Evolutionary conservation across 2,329 filamentous ascomycete genomes (phyloP).

Genomic region (Aspergillus fumigatiaffinis): DNA sequence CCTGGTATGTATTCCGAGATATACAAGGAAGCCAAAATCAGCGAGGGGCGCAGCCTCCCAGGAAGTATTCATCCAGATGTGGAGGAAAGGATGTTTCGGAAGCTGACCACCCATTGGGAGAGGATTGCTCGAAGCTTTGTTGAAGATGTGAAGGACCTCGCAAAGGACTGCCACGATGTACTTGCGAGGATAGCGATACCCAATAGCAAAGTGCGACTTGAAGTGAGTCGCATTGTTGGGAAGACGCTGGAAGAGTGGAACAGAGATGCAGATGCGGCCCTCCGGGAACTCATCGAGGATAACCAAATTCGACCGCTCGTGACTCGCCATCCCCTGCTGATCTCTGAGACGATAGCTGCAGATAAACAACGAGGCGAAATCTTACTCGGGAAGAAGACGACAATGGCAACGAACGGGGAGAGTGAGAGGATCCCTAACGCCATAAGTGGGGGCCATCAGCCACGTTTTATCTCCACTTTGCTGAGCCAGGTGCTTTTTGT

Average conservation of each 20-base stretch:
- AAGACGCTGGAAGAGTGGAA: constrained; percentile 7
- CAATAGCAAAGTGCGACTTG: constrained; percentile 9
- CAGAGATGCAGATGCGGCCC: constrained; percentile 2
- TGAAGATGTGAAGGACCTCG: constrained; percentile 3
- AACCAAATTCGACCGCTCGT: constrained; percentile 5
- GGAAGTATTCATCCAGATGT: constrained; percentile 13
- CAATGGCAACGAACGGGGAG: too few species aligned
- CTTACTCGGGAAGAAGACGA: too few species aligned
- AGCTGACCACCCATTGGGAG: constrained; percentile 9
- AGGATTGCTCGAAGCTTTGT: not conserved
- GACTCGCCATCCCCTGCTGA: not conserved
- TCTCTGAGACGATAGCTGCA: not conserved
- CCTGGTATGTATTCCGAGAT: constrained; percentile 4
- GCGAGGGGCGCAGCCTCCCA: constrained; percentile 8
- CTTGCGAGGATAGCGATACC: constrained; percentile 9
- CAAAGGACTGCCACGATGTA: constrained; percentile 3
- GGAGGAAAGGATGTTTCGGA: constrained; percentile 8
- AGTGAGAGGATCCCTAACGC: too few species aligned
- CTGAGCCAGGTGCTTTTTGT: constrained; percentile 7
- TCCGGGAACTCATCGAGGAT: constrained; percentile 10
- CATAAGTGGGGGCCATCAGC: too few species aligned
- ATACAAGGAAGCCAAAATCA: constrained; percentile 8
- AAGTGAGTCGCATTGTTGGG: constrained; percentile 4
- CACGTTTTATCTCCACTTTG: not conserved
- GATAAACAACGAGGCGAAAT: not conserved